Evolutionary conservation across 129 eudicot species (phyloP).

Genomic region (Oenanthe sinensis): DNA sequence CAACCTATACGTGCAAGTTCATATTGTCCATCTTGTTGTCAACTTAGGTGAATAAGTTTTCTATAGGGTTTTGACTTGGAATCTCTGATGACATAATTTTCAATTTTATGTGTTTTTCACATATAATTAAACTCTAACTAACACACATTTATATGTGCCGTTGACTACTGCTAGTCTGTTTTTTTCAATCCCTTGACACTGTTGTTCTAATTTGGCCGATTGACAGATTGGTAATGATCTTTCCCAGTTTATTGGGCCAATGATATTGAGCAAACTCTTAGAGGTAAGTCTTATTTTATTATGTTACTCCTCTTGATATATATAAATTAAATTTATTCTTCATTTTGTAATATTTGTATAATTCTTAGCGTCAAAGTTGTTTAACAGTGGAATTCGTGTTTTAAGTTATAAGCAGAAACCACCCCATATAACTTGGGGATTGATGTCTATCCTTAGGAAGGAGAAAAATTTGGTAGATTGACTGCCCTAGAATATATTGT

Average conservation of each 20-base stretch:
- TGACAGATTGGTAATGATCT: conserved; percentile 81
- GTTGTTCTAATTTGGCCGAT: conserved; percentile 10
- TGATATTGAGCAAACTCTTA: conserved; percentile 57
- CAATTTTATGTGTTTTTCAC: neutral
- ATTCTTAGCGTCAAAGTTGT: neutral
- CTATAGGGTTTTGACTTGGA: neutral
- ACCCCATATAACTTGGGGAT: too few relatives aligned
- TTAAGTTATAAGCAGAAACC: too few relatives aligned
- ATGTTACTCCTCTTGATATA: neutral
- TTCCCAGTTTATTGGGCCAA: conserved; percentile 78
- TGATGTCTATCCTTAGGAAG: too few relatives aligned
- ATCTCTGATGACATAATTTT: neutral
- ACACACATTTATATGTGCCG: neutral
- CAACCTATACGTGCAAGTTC: neutral
- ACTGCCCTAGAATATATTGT: too few relatives aligned
- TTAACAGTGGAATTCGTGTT: neutral
- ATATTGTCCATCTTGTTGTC: neutral
- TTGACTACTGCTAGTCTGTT: neutral
- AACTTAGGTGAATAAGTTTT: neutral
- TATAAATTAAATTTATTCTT: neutral
- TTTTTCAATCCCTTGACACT: neutral
- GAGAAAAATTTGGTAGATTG: too few relatives aligned
- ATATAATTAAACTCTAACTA: neutral
- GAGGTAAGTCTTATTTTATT: conserved; percentile 30
- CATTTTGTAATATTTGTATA: neutral